Evolutionary conservation across 495 filamentous ascomycete species (phyloP).

Genomic region (Neurospora sp.): DNA sequence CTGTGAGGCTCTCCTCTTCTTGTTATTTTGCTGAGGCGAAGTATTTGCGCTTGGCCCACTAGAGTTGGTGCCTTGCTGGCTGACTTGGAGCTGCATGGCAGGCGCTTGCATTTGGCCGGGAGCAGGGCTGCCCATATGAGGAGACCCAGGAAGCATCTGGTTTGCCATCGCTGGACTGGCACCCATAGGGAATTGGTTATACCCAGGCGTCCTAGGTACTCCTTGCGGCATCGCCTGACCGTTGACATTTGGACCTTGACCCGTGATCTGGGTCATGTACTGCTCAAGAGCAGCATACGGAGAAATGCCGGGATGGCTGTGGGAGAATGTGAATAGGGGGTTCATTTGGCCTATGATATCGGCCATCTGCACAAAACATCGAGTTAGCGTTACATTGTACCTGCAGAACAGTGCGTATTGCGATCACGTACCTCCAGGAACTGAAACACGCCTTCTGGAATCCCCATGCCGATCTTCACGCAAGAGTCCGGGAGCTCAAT

Average conservation of each 20-base stretch:
- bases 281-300: slow-evolving; percentile 53
- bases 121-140: slow-evolving; percentile 47
- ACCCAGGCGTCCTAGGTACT: slow-evolving; percentile 37
- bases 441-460: slow-evolving; percentile 49
- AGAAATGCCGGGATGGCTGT: slow-evolving; percentile 44
- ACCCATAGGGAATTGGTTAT: slow-evolving; percentile 41
- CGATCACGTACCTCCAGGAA: slow-evolving; percentile 55
- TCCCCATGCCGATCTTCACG: slow-evolving; percentile 49
- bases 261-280: slow-evolving; percentile 40
- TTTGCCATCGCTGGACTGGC: slow-evolving; percentile 46
- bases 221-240: slow-evolving; percentile 32
- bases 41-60: slow-evolving; percentile 73
- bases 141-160: slow-evolving; percentile 49
- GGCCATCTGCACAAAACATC: slow-evolving; percentile 41
- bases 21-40: slow-evolving; percentile 69
- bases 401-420: slow-evolving; percentile 1
- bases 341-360: slow-evolving; percentile 71
- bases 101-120: slow-evolving; percentile 50
- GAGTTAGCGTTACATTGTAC: not conserved
- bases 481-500: slow-evolving; percentile 53
- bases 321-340: slow-evolving; percentile 52
- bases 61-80: slow-evolving; percentile 60
- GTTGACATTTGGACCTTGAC: slow-evolving; percentile 24
- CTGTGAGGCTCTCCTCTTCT: slow-evolving; percentile 64
- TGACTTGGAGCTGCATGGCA: slow-evolving; percentile 62